Conservation (phyloP, 2,329 filamentous ascomycete species). For the Pseudopithomyces maydicus region DNA sequence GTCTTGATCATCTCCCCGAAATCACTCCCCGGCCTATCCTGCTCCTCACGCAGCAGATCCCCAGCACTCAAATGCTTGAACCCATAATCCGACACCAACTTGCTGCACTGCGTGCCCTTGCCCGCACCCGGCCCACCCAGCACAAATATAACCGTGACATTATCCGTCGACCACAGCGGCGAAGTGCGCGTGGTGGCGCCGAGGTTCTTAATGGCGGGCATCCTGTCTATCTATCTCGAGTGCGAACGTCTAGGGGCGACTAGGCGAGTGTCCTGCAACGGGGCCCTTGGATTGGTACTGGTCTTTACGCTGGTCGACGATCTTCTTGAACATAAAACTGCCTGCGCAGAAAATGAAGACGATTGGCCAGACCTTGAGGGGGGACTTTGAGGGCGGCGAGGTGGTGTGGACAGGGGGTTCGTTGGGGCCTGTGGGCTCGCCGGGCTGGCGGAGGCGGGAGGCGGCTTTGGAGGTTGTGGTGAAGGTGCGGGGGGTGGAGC, state of each 20-base stretch:
- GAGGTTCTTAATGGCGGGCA: constrained; percentile 47
- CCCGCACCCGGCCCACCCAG: constrained; percentile 94
- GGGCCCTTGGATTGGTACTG: constrained; percentile 36
- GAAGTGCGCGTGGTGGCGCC: constrained; percentile 54
- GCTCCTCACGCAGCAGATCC: constrained; percentile 91
- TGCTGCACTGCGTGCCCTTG: constrained; percentile 94
- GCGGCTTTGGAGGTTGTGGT: constrained; percentile 23
- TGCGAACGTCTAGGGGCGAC: constrained; percentile 33
- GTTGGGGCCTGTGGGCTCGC: constrained; percentile 45
- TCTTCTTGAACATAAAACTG: constrained; percentile 52
- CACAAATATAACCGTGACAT: constrained; percentile 94
- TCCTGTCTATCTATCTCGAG: constrained; percentile 17
- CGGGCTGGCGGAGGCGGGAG: constrained; percentile 41
- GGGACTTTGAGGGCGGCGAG: constrained; percentile 45
- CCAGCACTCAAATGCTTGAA: constrained; percentile 94
- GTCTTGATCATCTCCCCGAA: constrained; percentile 92
- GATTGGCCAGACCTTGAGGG: constrained; percentile 51
- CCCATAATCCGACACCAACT: constrained; percentile 83
- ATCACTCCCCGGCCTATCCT: constrained; percentile 81
- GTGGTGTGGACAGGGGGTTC: constrained; percentile 40
- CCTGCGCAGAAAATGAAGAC: constrained; percentile 54
- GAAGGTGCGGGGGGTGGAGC: constrained; percentile 26
- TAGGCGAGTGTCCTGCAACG: constrained; percentile 38
- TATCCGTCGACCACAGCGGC: constrained; percentile 74
- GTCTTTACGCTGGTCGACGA: constrained; percentile 52